phyloP scores from a whole-genome alignment of 352 stramenopile species.

The Plasmopara halstedii region DNA sequence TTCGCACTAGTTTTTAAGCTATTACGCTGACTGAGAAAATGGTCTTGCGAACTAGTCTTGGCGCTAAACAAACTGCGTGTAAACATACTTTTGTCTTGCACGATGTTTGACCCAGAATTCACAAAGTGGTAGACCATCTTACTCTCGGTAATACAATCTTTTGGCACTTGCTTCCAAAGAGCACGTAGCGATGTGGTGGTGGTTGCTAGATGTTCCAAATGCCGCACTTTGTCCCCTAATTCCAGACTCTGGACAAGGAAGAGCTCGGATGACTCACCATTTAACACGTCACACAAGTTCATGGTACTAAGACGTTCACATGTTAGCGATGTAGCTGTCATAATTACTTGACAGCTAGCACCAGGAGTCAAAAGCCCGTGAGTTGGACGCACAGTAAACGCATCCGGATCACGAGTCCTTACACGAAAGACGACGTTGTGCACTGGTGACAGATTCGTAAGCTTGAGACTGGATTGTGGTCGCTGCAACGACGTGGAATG shows the following conservation, averaged over 20 bases:
- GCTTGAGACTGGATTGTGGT: constrained; percentile 26
- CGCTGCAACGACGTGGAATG: constrained; percentile 5
- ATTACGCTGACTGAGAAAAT: constrained; percentile 10
- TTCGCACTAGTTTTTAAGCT: constrained; percentile 16
- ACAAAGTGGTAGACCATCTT: constrained; percentile 63
- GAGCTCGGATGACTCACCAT: constrained; percentile 32
- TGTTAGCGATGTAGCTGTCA: constrained; percentile 31
- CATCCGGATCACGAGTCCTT: constrained; percentile 65
- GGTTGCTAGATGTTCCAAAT: too few relatives aligned
- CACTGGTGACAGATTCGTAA: constrained; percentile 59
- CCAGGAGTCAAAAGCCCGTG: constrained; percentile 47
- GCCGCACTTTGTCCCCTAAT: constrained; percentile 30
- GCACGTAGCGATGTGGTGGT: constrained; percentile 26
- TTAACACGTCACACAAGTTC: constrained; percentile 22
- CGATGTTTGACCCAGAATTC: not conserved
- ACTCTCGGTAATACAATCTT: constrained; percentile 46
- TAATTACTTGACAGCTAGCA: constrained; percentile 22
- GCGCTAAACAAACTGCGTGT: constrained; percentile 12
- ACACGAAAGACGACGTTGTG: constrained; percentile 68
- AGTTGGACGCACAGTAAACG: constrained; percentile 66
- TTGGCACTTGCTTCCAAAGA: constrained; percentile 56
- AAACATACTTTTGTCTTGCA: constrained; percentile 9
- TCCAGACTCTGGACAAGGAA: constrained; percentile 59
- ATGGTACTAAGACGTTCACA: constrained; percentile 29
- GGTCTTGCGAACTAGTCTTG: constrained; percentile 17